A percentile compares a stretch with the other conserved stretches of the same genome.
Conservation (phyloP, 495 filamentous ascomycete genomes). For the Penicillium argentinense region DNA sequence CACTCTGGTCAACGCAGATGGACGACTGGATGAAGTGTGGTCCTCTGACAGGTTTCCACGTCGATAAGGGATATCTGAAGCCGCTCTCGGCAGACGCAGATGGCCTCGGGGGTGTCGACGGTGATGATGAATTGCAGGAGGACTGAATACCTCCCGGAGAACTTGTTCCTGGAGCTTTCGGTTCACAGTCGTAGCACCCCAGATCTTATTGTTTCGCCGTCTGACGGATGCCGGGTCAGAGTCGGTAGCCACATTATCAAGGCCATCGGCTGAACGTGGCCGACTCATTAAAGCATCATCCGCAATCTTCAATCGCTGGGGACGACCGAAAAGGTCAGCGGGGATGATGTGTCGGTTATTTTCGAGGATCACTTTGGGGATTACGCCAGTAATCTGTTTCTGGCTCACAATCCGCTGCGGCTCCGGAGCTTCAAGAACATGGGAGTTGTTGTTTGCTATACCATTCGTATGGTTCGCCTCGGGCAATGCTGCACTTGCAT, state of each 20-base stretch:
- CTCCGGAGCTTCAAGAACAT: slow-evolving; percentile 30
- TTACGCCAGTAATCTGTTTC: slow-evolving; percentile 59
- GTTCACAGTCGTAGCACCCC: slow-evolving; percentile 96
- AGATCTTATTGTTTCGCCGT: slow-evolving; percentile 57
- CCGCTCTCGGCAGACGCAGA: slow-evolving; percentile 50
- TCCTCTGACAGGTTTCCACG: slow-evolving; percentile 37
- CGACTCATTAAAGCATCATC: slow-evolving; percentile 21
- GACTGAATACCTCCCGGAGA: slow-evolving; percentile 88
- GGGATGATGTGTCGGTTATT: slow-evolving; percentile 97
- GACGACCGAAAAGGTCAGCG: slow-evolving; percentile 63
- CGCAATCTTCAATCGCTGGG: slow-evolving; percentile 31
- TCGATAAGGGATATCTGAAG: slow-evolving; percentile 35
- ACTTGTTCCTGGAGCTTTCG: slow-evolving; percentile 85
- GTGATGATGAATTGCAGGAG: slow-evolving; percentile 71
- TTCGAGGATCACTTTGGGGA: slow-evolving; percentile 91
- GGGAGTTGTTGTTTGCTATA: slow-evolving; percentile 12
- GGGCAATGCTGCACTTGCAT: slow-evolving; percentile 18
- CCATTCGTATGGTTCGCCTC: slow-evolving; percentile 21
- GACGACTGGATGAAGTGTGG: slow-evolving; percentile 26
- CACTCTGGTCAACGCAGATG: slow-evolving; percentile 10
- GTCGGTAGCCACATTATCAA: slow-evolving; percentile 12
- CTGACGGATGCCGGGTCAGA: slow-evolving; percentile 33
- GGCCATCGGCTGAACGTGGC: slow-evolving; percentile 18
- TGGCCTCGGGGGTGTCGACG: slow-evolving; percentile 63
- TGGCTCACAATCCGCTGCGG: slow-evolving; percentile 76